Evolutionary conservation across 2,329 filamentous ascomycete genomes (phyloP).

Genomic region (Teratosphaeriaceae sp.): DNA sequence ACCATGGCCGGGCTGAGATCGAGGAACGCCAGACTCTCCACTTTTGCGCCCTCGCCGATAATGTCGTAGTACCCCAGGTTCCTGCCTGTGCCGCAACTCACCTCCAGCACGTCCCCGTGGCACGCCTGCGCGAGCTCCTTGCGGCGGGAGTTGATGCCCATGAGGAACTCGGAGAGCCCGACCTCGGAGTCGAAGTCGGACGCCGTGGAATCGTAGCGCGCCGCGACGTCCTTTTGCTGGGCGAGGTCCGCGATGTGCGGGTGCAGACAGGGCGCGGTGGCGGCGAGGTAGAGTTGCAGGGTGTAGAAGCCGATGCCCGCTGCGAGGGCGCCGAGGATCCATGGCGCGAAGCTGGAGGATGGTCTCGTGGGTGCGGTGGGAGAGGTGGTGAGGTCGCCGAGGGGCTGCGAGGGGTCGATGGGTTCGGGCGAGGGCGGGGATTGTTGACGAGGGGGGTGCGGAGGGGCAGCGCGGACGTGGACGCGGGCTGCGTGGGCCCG

Average conservation of each 20-base stretch:
- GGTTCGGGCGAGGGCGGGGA: not conserved
- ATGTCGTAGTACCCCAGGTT: constrained; percentile 41
- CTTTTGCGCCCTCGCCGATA: constrained; percentile 13
- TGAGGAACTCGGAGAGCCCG: constrained; percentile 36
- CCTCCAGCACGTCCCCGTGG: constrained; percentile 43
- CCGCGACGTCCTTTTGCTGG: constrained; percentile 35
- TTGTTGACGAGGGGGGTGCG: not conserved
- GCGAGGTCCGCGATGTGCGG: constrained; percentile 17
- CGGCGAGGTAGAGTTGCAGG: constrained; percentile 30
- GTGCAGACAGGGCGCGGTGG: constrained; percentile 20
- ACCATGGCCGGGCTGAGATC: constrained; percentile 44
- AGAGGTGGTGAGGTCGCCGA: not conserved
- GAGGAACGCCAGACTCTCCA: constrained; percentile 40
- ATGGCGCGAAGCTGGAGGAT: constrained; percentile 11
- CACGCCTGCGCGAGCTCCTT: constrained; percentile 35
- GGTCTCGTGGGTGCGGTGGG: constrained; percentile 4
- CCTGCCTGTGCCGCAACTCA: constrained; percentile 43
- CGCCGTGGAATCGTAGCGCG: constrained; percentile 41
- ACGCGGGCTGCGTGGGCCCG: constrained; percentile 1
- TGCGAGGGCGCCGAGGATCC: constrained; percentile 27
- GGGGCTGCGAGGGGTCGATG: constrained; percentile 2
- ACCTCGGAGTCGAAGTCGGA: constrained; percentile 43
- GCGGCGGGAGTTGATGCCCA: constrained; percentile 35
- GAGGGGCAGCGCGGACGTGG: not conserved
- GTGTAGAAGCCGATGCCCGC: constrained; percentile 37